phyloP scores from a whole-genome alignment of 2,329 filamentous ascomycete genomes.

The Penicillium sp. region DNA sequence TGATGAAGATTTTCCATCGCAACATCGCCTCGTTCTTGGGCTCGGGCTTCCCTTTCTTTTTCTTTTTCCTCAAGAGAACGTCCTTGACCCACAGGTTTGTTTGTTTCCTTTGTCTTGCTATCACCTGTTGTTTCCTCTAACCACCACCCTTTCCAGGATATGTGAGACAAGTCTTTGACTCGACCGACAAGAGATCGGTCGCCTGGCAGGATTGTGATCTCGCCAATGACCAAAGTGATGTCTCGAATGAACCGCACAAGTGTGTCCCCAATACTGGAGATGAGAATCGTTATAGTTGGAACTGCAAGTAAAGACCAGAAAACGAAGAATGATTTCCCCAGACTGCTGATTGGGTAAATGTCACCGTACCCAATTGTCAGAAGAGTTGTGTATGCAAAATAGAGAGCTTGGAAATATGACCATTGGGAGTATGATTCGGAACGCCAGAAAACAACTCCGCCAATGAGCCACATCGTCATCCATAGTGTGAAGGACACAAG shows the following conservation, averaged over 20 bases:
- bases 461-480: conserved; percentile 47
- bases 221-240: conserved; percentile 57
- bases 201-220: conserved; percentile 56
- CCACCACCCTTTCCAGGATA: conserved; percentile 21
- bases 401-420: conserved; percentile 42
- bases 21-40: conserved; percentile 44
- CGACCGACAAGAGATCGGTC: conserved; percentile 42
- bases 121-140: conserved; percentile 18
- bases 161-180: conserved; percentile 27
- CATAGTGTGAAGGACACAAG: conserved; percentile 40
- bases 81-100: conserved; percentile 2
- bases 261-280: conserved; percentile 41
- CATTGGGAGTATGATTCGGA: conserved; percentile 34
- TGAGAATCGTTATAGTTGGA: conserved; percentile 43
- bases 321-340: conserved; percentile 42
- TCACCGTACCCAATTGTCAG: conserved; percentile 46
- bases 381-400: conserved; percentile 42
- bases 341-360: conserved; percentile 33
- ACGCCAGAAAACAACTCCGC: conserved; percentile 39
- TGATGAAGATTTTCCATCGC: conserved; percentile 52
- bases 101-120: background rate
- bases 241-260: conserved; percentile 56
- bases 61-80: conserved; percentile 46
- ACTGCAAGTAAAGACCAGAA: conserved; percentile 44
- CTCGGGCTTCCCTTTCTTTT: conserved; percentile 43